phyloP scores from a whole-genome alignment of 2,329 filamentous ascomycete genomes.

The Didymella keratinophila region DNA sequence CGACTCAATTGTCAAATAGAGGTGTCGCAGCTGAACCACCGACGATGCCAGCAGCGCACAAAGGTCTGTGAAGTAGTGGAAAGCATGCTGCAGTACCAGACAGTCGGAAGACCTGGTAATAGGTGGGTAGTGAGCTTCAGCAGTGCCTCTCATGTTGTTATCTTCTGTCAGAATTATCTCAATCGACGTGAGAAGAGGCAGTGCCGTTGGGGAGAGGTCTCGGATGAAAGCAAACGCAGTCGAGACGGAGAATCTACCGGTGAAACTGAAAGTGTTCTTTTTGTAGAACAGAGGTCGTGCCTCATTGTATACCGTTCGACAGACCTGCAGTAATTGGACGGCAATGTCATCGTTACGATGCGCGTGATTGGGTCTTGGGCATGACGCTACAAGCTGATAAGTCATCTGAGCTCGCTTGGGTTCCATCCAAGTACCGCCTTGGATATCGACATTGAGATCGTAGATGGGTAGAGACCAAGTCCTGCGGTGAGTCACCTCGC shows the following conservation, averaged over 20 bases:
- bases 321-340: slow-evolving; percentile 28
- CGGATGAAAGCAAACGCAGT: slow-evolving; percentile 36
- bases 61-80: slow-evolving; percentile 33
- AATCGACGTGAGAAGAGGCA: slow-evolving; percentile 26
- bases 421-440: slow-evolving; percentile 19
- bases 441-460: slow-evolving; percentile 24
- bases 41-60: slow-evolving; percentile 33
- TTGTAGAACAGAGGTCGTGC: slow-evolving; percentile 34
- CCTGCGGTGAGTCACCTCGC: slow-evolving; percentile 18
- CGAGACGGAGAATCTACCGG: slow-evolving; percentile 28
- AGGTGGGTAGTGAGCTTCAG: slow-evolving; percentile 26
- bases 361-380: background rate
- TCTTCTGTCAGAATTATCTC: slow-evolving; percentile 31
- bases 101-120: slow-evolving; percentile 27
- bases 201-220: slow-evolving; percentile 28
- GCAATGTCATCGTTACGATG: slow-evolving; percentile 7
- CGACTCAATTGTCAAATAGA: slow-evolving; percentile 30
- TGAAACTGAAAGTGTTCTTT: slow-evolving; percentile 37
- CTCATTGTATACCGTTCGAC: slow-evolving; percentile 34
- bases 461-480: slow-evolving; percentile 30
- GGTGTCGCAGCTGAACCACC: slow-evolving; percentile 24
- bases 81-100: slow-evolving; percentile 29
- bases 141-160: slow-evolving; percentile 28
- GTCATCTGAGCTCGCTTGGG: slow-evolving; percentile 30
- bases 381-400: slow-evolving; percentile 25